Percentiles rank a stretch among this genome's conserved stretches.
phyloP scores from a whole-genome alignment of 352 stramenopile species.

The Phytophthora lateralis region DNA sequence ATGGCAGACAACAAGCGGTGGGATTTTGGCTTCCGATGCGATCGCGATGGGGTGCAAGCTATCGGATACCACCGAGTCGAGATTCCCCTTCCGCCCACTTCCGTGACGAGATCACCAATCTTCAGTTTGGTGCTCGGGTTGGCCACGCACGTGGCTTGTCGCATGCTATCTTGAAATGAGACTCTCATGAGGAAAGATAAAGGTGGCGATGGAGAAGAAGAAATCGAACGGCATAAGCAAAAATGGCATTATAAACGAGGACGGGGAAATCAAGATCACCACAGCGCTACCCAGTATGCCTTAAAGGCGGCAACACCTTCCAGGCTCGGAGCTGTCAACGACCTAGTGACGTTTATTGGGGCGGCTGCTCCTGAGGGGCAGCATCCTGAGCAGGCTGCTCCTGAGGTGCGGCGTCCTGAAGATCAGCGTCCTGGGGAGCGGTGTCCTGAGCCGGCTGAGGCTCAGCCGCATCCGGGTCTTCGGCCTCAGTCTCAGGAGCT shows the following conservation, averaged over 20 bases:
- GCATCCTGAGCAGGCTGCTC: too few relatives aligned
- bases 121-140: slow-evolving; percentile 29
- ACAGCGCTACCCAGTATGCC: not conserved
- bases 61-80: not conserved
- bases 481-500: slow-evolving; percentile 1
- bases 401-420: too few relatives aligned
- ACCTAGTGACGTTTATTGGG: slow-evolving; percentile 13
- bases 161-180: slow-evolving; percentile 19
- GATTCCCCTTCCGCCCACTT: not conserved
- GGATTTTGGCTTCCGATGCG: not conserved
- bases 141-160: slow-evolving; percentile 15
- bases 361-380: slow-evolving; percentile 1
- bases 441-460: not conserved
- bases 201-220: not conserved
- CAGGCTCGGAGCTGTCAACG: not conserved
- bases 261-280: not conserved
- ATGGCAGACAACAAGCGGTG: not conserved
- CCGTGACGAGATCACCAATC: slow-evolving; percentile 9
- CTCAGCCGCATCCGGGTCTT: slow-evolving; percentile 1
- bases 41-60: not conserved
- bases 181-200: too few relatives aligned
- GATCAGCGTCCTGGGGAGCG: not conserved
- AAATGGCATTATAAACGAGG: slow-evolving; percentile 27
- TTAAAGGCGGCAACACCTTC: not conserved
- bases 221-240: slow-evolving; percentile 9